A percentile compares a stretch with the other conserved stretches of the same genome.
phyloP scores from a whole-genome alignment of 73 alveolate species.

The Uronychia setigera region DNA sequence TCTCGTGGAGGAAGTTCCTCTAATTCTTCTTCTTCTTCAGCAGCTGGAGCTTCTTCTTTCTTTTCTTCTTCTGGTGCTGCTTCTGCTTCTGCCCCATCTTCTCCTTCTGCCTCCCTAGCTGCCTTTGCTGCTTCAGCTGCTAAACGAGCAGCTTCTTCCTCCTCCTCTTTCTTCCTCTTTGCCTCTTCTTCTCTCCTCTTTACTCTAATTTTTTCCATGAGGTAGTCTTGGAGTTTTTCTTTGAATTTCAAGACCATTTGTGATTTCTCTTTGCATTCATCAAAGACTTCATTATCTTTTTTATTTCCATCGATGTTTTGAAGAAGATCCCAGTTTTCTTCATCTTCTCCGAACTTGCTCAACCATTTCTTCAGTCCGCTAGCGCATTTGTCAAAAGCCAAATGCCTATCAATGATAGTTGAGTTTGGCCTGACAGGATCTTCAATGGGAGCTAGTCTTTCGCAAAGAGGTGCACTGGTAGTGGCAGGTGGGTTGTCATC shows the following conservation, averaged over 20 bases:
- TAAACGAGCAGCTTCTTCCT: background rate
- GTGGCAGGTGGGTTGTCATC: conserved; percentile 95
- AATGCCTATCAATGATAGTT: conserved; percentile 84
- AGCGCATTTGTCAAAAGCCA: conserved; percentile 86
- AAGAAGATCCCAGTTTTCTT: conserved; percentile 46
- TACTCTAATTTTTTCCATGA: conserved; percentile 10
- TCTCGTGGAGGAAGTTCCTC: conserved; percentile 69
- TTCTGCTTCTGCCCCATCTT: conserved; percentile 36
- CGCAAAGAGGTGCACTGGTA: conserved; percentile 90
- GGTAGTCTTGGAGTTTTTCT: conserved; percentile 43
- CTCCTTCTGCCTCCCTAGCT: conserved; percentile 20
- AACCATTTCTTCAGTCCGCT: conserved; percentile 87
- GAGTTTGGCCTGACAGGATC: conserved; percentile 85
- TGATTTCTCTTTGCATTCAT: conserved; percentile 48
- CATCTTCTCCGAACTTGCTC: conserved; percentile 85
- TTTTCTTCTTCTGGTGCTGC: conserved; percentile 58
- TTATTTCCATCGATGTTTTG: conserved; percentile 54
- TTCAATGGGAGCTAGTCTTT: conserved; percentile 85
- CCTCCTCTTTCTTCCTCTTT: conserved; percentile 32
- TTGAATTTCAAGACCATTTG: conserved; percentile 52
- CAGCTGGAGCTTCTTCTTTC: conserved; percentile 52
- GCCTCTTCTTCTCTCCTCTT: conserved; percentile 39
- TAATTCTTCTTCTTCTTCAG: conserved; percentile 73
- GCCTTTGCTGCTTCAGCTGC: conserved; percentile 27
- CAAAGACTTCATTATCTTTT: conserved; percentile 55